Percentiles rank a stretch among this genome's conserved stretches.
phyloP scores from a whole-genome alignment of 495 filamentous ascomycete genomes.

The Lasiosphaeris hirsuta region DNA sequence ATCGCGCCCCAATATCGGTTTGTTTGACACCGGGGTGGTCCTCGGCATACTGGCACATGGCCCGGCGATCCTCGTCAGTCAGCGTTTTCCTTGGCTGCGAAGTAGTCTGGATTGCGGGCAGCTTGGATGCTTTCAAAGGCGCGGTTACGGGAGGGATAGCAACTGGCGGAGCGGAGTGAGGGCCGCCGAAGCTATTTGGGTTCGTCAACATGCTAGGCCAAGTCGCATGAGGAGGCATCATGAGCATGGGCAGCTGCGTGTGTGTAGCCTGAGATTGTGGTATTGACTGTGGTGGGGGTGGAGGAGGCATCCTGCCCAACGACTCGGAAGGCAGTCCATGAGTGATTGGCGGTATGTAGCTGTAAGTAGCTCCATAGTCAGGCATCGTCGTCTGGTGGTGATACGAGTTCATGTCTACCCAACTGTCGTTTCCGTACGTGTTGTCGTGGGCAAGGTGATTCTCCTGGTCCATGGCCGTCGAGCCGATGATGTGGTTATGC shows the following conservation, averaged over 20 bases:
- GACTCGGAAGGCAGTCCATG: conserved; percentile 48
- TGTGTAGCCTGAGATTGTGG: conserved; percentile 37
- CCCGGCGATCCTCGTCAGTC: conserved; percentile 85
- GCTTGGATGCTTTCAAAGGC: conserved; percentile 45
- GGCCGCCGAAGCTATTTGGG: conserved; percentile 37
- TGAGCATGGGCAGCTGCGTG: conserved; percentile 54
- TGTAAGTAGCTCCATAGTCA: conserved; percentile 40
- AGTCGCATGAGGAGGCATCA: conserved; percentile 59
- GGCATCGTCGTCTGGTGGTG: conserved; percentile 47
- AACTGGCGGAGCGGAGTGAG: conserved; percentile 51
- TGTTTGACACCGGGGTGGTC: conserved; percentile 95
- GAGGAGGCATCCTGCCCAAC: conserved; percentile 42
- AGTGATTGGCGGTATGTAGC: conserved; percentile 40
- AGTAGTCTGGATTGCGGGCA: conserved; percentile 45
- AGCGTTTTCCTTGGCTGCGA: conserved; percentile 81
- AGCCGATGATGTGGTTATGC: conserved; percentile 49
- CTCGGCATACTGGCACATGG: conserved; percentile 95
- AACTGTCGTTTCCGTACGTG: conserved; percentile 35
- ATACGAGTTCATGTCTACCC: conserved; percentile 45
- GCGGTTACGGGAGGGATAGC: conserved; percentile 54
- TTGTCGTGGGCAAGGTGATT: conserved; percentile 45
- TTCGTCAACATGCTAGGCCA: conserved; percentile 72
- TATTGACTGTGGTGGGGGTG: conserved; percentile 36
- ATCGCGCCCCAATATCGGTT: conserved; percentile 94
- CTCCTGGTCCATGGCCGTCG: conserved; percentile 48